These are phyloP conservation scores for Barnettozyma wickerhamii DNA, from an alignment of 805 yeast species.

Conservation along the genomic window DNA sequence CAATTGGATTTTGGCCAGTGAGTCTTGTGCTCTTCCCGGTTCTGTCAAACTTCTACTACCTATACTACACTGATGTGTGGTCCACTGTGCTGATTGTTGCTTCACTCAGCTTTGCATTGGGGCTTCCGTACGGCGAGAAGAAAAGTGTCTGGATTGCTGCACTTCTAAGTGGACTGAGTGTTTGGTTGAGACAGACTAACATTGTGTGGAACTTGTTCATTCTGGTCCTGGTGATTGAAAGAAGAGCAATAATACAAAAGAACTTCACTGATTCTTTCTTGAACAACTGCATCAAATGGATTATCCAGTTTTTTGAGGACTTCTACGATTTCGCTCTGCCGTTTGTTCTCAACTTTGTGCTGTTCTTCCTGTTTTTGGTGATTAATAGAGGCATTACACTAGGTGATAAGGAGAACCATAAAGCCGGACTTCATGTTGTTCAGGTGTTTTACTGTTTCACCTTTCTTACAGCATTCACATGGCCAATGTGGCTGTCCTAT, in stretches of 20 bases:
- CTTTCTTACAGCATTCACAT: slow-evolving; percentile 59
- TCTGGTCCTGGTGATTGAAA: slow-evolving; percentile 50
- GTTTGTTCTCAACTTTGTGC: slow-evolving; percentile 43
- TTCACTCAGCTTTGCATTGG: slow-evolving; percentile 46
- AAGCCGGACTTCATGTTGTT: slow-evolving; percentile 62
- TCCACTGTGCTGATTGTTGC: slow-evolving; percentile 64
- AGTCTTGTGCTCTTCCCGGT: slow-evolving; percentile 59
- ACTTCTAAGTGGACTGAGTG: slow-evolving; percentile 53
- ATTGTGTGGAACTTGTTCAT: slow-evolving; percentile 78
- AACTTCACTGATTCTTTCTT: slow-evolving; percentile 32
- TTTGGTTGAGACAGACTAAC: slow-evolving; percentile 86
- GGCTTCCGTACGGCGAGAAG: slow-evolving; percentile 32
- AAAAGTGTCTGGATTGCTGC: slow-evolving; percentile 43
- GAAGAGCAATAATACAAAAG: slow-evolving; percentile 38
- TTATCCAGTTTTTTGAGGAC: slow-evolving; percentile 33
- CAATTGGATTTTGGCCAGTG: slow-evolving; percentile 39
- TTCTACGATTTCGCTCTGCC: slow-evolving; percentile 39
- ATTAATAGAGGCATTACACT: slow-evolving; percentile 81
- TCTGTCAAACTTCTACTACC: slow-evolving; percentile 62
- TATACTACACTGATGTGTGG: slow-evolving; percentile 95
- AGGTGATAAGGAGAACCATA: slow-evolving; percentile 89
- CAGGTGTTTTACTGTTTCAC: slow-evolving; percentile 77
- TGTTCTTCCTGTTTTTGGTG: slow-evolving; percentile 55
- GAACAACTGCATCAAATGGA: slow-evolving; percentile 36
- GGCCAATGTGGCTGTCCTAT: slow-evolving; percentile 67